Base-by-base conservation (phyloP, 2,329 filamentous ascomycete genomes). In the Cordyceps cicadae region DNA sequence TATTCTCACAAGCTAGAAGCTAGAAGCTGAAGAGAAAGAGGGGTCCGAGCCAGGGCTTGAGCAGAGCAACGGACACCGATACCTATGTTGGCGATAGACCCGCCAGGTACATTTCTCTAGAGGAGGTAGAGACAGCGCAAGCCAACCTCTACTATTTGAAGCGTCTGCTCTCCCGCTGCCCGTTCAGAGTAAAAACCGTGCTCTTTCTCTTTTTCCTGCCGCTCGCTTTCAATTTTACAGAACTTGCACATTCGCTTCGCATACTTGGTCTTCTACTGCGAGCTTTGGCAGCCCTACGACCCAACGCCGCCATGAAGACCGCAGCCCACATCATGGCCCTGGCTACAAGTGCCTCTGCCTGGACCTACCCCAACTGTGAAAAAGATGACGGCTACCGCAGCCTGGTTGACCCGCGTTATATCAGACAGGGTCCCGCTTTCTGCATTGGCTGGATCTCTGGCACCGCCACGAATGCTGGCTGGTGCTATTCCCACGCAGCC, bases 321-420 rank as follows among this genome's bases (percentile, higher is more conserved):
- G 49, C 69, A 53, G 60, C 72, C 60, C 61, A 73, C 55, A 60
- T 72, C 60, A 61, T 72, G 43, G 70, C 67, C 64, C 60, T 74
- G 51, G 71, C 70, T 67, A 63, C 67, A 49, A 66, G 64, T 60
- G 63, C 65, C 63, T 64, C 64, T 45, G 71, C 70, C 21, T 64
- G 61, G 63, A 48, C 61, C 15, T 71, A 67, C 57, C 70, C 71
- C 39, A 58, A 67, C 32, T 71, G 69, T 60, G 69, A 72, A 48
- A 34, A 56, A 26, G 67, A 71, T 61, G 70, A 71, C 68, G 74
- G 72, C 68, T 74, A 73, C 65, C 67, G 68, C 63, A 71, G 74
- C 63, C 54, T 74, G 59, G 64, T 70, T 60, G 69, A 75, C 62
- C 14, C 64, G 2, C 69, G 70, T 58, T 71, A 72, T 62, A 64